Conservation (phyloP, 345 rosid species). For the Salix koriyanagi region DNA sequence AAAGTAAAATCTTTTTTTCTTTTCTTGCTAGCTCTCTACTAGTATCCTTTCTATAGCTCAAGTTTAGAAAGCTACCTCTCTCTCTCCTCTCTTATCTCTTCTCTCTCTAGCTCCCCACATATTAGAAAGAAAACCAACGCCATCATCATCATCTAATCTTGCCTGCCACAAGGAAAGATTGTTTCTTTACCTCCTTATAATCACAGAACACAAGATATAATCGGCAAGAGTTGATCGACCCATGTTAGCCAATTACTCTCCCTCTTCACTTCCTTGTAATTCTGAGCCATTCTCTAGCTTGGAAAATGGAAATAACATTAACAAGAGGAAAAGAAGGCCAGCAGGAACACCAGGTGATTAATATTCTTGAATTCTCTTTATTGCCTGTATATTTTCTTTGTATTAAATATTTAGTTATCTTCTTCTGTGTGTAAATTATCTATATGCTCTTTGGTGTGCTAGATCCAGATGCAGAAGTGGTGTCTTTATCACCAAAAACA, state of each 20-base stretch:
- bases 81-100: not conserved
- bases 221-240: constrained; percentile 2
- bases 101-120: not conserved
- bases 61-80: not conserved
- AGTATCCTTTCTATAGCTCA: not conserved
- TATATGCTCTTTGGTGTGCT: not conserved
- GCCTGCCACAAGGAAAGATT: not conserved
- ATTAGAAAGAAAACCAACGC: not conserved
- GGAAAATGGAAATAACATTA: constrained; percentile 36
- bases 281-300: constrained; percentile 42
- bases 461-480: constrained; percentile 99
- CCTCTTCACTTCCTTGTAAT: constrained; percentile 27
- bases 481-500: constrained; percentile 82
- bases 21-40: not conserved
- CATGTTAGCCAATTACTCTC: constrained; percentile 38
- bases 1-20: constrained; percentile 18
- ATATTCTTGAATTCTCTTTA: not conserved
- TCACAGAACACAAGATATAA: not conserved
- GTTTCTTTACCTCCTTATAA: not conserved
- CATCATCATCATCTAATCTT: not conserved
- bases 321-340: constrained; percentile 71
- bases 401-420: no score
- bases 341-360: constrained; percentile 85
- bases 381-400: not conserved
- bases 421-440: not conserved